Evolutionary conservation across 345 rosid genomes (phyloP).

Genomic region (Dipteronia dyeriana): DNA sequence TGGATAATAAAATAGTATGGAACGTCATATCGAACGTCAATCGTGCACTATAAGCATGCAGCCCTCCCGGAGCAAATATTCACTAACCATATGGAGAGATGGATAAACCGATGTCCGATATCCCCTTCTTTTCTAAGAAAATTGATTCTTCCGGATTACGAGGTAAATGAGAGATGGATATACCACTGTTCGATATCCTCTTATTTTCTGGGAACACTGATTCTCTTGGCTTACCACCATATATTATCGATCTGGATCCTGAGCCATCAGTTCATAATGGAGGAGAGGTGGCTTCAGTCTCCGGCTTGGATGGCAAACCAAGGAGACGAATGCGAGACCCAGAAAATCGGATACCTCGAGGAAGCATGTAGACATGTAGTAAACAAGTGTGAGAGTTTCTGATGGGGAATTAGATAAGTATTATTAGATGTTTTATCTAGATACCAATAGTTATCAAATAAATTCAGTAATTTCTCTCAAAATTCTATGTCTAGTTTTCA

Average conservation of each 20-base stretch:
- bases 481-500: no score
- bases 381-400: not conserved
- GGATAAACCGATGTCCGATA: not conserved
- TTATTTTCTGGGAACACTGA: not conserved
- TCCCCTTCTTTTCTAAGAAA: not conserved
- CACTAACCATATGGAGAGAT: not conserved
- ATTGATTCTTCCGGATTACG: not conserved
- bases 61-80: not conserved
- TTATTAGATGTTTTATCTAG: no score
- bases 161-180: not conserved
- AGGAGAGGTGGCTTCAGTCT: not conserved
- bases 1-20: not conserved
- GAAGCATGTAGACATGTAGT: not conserved
- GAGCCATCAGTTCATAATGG: not conserved
- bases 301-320: not conserved
- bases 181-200: slow-evolving; percentile 1
- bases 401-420: no score
- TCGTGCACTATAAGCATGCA: slow-evolving; percentile 10
- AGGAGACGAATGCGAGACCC: not conserved
- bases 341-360: not conserved
- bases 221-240: not conserved
- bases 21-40: not conserved
- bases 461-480: no score
- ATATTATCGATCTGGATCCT: not conserved
- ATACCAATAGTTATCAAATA: no score